These are phyloP conservation scores for Dentipellis fragilis DNA, from an alignment of 768 basidiomycete species.

Conservation along the genomic window DNA sequence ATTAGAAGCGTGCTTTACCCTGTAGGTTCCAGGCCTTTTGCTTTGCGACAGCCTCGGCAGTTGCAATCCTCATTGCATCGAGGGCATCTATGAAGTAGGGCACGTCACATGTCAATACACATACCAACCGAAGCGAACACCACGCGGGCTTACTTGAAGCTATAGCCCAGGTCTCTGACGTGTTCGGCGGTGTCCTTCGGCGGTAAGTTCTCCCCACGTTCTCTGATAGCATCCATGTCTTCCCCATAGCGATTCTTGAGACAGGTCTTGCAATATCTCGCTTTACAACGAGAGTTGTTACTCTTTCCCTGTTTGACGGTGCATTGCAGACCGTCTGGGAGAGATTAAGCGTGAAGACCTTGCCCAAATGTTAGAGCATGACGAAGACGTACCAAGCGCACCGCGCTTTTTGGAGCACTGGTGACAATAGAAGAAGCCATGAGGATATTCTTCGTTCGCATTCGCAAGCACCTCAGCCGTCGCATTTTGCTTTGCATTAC, in stretches of 20 bases:
- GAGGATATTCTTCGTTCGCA: constrained; percentile 22
- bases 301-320: constrained; percentile 20
- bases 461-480: constrained; percentile 1
- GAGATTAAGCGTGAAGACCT: neutral
- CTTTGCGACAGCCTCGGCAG: constrained; percentile 56
- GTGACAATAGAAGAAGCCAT: constrained; percentile 50
- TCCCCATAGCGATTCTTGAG: constrained; percentile 60
- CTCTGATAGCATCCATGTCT: constrained; percentile 33
- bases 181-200: constrained; percentile 19
- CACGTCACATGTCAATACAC: neutral
- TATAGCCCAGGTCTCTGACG: constrained; percentile 25
- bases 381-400: constrained; percentile 28
- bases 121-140: neutral
- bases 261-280: constrained; percentile 56
- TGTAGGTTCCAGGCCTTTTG: constrained; percentile 46
- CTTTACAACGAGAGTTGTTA: constrained; percentile 34
- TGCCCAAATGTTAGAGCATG: neutral
- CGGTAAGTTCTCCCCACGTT: constrained; percentile 3
- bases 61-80: constrained; percentile 59
- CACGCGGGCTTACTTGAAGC: constrained; percentile 38
- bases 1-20: constrained; percentile 32
- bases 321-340: constrained; percentile 27
- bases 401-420: constrained; percentile 62
- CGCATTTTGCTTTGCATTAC: constrained; percentile 24
- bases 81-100: constrained; percentile 44